A percentile compares a stretch with the other conserved stretches of the same genome.
Evolutionary conservation across 2,329 filamentous ascomycete species (phyloP).

Genomic region (Scorias spongiosa): DNA sequence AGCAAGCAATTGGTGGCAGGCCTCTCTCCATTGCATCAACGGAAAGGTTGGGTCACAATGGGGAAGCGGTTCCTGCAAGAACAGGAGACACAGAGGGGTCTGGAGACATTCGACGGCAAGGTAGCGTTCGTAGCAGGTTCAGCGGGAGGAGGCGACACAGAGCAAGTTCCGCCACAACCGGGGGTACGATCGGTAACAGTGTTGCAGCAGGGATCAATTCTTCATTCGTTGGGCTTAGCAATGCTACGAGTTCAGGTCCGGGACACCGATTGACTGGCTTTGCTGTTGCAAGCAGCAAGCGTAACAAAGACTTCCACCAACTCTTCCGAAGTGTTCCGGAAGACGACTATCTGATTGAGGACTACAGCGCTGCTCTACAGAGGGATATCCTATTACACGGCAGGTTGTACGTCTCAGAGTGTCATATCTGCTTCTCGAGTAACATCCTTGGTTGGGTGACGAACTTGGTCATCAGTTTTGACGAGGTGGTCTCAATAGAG

Average conservation of each 20-base stretch:
- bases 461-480: constrained; percentile 93
- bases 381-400: constrained; percentile 91
- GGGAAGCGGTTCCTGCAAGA: constrained; percentile 51
- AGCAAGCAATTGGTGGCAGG: constrained; percentile 18
- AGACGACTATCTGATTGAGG: constrained; percentile 94
- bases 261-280: constrained; percentile 80
- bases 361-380: constrained; percentile 93
- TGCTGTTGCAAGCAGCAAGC: constrained; percentile 87
- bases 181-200: constrained; percentile 47
- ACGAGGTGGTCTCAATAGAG: constrained; percentile 92
- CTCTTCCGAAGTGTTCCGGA: constrained; percentile 94
- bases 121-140: constrained; percentile 38
- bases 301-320: constrained; percentile 87
- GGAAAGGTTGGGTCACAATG: constrained; percentile 23
- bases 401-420: constrained; percentile 88
- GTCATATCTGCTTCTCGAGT: constrained; percentile 95
- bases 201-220: constrained; percentile 58
- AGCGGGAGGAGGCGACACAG: constrained; percentile 48
- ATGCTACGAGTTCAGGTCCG: constrained; percentile 41
- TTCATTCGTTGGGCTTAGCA: constrained; percentile 54
- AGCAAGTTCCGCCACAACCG: constrained; percentile 56
- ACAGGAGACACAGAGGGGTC: constrained; percentile 48
- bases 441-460: constrained; percentile 98
- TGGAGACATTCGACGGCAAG: constrained; percentile 37
- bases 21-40: constrained; percentile 27